Conservation (phyloP, 2,329 filamentous ascomycete species). For the Ustulina deusta region DNA sequence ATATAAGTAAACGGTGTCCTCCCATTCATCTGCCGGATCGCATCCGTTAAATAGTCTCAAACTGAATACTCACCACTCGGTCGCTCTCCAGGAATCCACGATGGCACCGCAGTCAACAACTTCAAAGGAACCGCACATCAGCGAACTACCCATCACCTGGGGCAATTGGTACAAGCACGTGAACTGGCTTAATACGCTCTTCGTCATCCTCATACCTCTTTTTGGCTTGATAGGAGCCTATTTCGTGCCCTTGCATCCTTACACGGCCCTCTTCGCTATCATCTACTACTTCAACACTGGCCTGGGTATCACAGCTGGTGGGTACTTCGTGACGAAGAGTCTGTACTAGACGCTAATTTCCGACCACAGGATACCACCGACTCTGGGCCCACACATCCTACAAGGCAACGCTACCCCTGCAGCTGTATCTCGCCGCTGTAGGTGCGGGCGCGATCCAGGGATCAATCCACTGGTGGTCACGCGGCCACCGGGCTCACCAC, state of each 20-base stretch:
- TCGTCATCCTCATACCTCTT: conserved; percentile 81
- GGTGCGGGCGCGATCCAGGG: conserved; percentile 62
- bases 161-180: conserved; percentile 92
- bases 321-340: no score
- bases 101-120: conserved; percentile 53
- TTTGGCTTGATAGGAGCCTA: conserved; percentile 78
- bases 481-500: conserved; percentile 63
- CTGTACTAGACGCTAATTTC: no score
- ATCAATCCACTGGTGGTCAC: conserved; percentile 63
- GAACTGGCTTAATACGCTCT: conserved; percentile 93
- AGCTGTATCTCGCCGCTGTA: conserved; percentile 61
- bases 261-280: conserved; percentile 59
- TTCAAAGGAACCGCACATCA: conserved; percentile 82
- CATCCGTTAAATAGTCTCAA: no score
- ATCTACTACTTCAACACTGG: conserved; percentile 54
- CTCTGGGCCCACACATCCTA: conserved; percentile 61
- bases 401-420: conserved; percentile 57
- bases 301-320: conserved; percentile 53
- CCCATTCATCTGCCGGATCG: no score
- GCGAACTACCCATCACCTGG: conserved; percentile 82
- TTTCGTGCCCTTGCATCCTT: conserved; percentile 72
- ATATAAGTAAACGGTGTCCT: no score
- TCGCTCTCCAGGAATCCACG: no score
- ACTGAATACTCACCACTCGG: no score
- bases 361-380: conserved; percentile 56